Evolutionary conservation across 306 rosid genomes (phyloP).

Genomic region (Vigna nakashimae): DNA sequence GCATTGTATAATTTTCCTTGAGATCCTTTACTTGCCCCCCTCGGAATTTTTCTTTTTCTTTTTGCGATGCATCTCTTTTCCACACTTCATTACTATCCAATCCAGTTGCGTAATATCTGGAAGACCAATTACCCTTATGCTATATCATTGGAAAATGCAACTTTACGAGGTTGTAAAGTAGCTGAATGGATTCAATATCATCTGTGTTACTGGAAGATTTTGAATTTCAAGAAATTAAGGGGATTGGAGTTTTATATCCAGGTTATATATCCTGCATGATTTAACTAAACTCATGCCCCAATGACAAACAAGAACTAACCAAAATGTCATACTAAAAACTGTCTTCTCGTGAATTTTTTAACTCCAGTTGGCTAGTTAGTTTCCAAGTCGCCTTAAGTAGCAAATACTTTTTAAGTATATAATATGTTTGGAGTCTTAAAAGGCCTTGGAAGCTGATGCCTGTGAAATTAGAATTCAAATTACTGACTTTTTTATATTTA

Average conservation of each 20-base stretch:
- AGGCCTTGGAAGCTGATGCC: neutral
- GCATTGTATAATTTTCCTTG: conserved; percentile 9
- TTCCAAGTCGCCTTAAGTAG: neutral
- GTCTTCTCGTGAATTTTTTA: neutral
- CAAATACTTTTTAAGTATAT: neutral
- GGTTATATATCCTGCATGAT: conserved; percentile 3
- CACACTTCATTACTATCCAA: neutral
- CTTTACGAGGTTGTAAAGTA: conserved; percentile 2
- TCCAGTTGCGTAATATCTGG: neutral
- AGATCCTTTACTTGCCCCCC: conserved; percentile 12
- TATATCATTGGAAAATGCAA: conserved; percentile 35
- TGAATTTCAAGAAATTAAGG: neutral
- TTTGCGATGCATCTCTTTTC: conserved; percentile 22
- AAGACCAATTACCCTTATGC: neutral
- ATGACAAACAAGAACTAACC: neutral
- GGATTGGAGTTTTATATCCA: neutral
- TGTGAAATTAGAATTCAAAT: neutral
- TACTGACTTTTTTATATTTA: neutral
- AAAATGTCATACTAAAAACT: neutral
- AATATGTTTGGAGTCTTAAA: neutral
- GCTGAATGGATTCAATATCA: conserved; percentile 14
- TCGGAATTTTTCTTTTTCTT: neutral
- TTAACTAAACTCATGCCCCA: neutral
- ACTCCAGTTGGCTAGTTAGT: neutral
- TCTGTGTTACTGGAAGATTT: conserved; percentile 2